A percentile compares a stretch with the other conserved stretches of the same genome.
phyloP scores from a whole-genome alignment of 805 yeast genomes.

The Starmerella powellii region DNA sequence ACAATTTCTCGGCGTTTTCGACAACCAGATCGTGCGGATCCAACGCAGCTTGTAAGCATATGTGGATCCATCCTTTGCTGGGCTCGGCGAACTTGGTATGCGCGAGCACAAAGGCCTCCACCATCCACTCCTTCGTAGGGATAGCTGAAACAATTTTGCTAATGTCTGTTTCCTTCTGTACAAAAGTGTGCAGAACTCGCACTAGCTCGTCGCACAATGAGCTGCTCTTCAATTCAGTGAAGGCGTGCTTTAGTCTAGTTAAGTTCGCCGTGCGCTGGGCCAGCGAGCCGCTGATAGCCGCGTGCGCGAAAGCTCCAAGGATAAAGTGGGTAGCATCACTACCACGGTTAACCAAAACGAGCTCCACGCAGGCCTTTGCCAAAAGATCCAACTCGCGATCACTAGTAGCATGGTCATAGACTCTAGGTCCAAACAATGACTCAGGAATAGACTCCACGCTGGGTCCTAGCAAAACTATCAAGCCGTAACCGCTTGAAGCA shows the following conservation, averaged over 20 bases:
- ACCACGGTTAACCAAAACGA: not conserved
- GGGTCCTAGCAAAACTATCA: conserved; percentile 24
- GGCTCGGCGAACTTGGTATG: conserved; percentile 34
- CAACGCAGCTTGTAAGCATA: conserved; percentile 44
- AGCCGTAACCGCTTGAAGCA: conserved; percentile 44
- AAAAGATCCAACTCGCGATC: conserved; percentile 14
- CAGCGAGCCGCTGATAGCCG: conserved; percentile 1
- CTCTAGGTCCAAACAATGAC: conserved; percentile 14
- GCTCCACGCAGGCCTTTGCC: conserved; percentile 10
- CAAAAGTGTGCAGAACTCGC: conserved; percentile 1
- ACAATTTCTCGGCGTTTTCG: conserved; percentile 23
- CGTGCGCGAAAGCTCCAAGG: conserved; percentile 1
- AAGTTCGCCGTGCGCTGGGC: not conserved
- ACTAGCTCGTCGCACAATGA: not conserved
- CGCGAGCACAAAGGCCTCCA: conserved; percentile 34
- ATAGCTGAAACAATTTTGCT: conserved; percentile 6
- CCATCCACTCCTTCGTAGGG: conserved; percentile 22
- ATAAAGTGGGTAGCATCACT: not conserved
- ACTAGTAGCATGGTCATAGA: conserved; percentile 15
- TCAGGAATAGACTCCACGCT: conserved; percentile 1
- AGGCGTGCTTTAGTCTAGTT: not conserved
- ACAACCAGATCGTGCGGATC: conserved; percentile 55
- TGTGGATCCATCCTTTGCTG: conserved; percentile 63
- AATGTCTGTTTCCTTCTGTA: conserved; percentile 1
- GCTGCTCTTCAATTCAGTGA: not conserved